Base-by-base conservation (phyloP, 2,329 filamentous ascomycete genomes). In the Magnaporthales sp. region DNA sequence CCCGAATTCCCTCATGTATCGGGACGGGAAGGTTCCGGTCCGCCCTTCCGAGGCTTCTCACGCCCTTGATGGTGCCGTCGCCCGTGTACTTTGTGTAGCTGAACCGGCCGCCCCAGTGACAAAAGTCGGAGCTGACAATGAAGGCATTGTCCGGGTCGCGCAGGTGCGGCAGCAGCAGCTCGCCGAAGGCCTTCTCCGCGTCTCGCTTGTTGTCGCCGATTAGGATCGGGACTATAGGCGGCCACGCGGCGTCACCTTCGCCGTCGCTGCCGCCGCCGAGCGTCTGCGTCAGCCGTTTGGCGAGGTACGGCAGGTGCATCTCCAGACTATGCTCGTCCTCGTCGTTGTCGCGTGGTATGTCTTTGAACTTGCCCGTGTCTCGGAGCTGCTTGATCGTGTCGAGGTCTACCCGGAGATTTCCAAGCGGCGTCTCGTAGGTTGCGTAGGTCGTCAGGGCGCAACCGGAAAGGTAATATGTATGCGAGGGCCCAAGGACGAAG, bases 271-370 rank as follows among this genome's bases (percentile, higher is more conserved):
- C 67, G 26, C 81, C 78, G 0, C 77, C 78, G 69, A 86, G 84
- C 0, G 81, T 82, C 67, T 82, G 79, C 64, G 83, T 73, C 2
- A 88, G 83, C 66, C 91, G 87, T 74, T 93, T 93, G 81, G 93
- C 93, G 69, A 98, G 90, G 74, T 96, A 97, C 0, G 95, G 94
- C 9, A 98, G 83, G 72, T 99, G 95, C 90, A 99, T 96, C 80
- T 99, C 95, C 1, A 98, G 84, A 65, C 92, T 97, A 78, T 99
- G 95, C 77, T 99, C 95, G 5, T 86, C 84, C 69, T 92, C 86
- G 73, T 99, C 95, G 6, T 87, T 81, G 4, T 80, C 73, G 22
- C 77, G 78, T 1, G 84, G 86, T 81, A 97, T 95, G 65, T 83
- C 80, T 22, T 83, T 78, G 74, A 91, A 90, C 66, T 81, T 79